Evolutionary conservation across 768 basidiomycete species (phyloP), one percentile per base, ranked within the genome.

Genomic region (Lactifluus pinguis): DNA sequence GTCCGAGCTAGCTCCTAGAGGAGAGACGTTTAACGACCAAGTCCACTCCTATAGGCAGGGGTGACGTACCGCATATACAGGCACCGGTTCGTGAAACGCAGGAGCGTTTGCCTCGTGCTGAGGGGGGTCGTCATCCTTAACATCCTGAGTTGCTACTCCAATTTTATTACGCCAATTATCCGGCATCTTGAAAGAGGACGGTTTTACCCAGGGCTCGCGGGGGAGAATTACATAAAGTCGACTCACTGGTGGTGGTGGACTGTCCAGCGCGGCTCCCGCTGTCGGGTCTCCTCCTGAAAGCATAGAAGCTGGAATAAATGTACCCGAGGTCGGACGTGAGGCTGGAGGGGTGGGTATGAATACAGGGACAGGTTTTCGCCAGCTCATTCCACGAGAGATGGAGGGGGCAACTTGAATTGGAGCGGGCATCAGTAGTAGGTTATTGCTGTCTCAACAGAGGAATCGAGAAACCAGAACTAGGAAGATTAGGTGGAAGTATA

Each of bases 361-460:
- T 14, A n/a, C 42, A 8, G 65, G 65, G 21, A 56, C 65, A 11
- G 65, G 65, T 32, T 66, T 66, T 39, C 65, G 63, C 65, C 65
- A 66, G 41, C 60, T 39, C 56, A 57, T 58, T 19, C 55, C 64
- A 36, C 57, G 55, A 44, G 59, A 55, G 57, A 51, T 50, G n/a
- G 59, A 39, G n/a, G 65, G 63, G 11, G 55, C 19, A 47, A 61
- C 54, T 47, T 60, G n/a, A n/a, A 61, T 57, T 47, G 63, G n/a
- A n/a, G 55, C 19, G 19, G 55, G 15, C 45, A 53, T 62, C 48
- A 10, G 49, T 6, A 10, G 49, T 6, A 51, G 42, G 61, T 63
- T 29, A 49, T 48, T 48, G 15, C 57, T 57, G 25, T 44, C 41
- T 62, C 60, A 64, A 56, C 44, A n/a, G 25, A 55, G 60, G 61